Percentiles rank a stretch among this genome's conserved stretches.
Conservation (phyloP, 2,329 filamentous ascomycete genomes). For the Botrytis aclada region DNA sequence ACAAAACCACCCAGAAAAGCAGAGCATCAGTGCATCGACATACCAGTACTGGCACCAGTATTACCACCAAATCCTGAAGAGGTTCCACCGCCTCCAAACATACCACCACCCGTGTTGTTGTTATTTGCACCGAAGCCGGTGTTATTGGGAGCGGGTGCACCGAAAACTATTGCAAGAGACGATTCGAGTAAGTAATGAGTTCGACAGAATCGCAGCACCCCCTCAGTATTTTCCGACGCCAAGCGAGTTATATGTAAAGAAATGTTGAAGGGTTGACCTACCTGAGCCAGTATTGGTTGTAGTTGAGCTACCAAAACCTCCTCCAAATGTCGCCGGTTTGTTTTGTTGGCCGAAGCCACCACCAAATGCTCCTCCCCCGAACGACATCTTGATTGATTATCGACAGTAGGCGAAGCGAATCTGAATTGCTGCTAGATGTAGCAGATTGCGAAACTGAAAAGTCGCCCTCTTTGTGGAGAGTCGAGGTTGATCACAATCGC, state of each 20-base stretch:
- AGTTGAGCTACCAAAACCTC: slow-evolving; percentile 46
- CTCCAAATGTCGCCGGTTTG: slow-evolving; percentile 53
- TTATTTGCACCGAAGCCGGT: slow-evolving; percentile 42
- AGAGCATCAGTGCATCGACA: slow-evolving; percentile 35
- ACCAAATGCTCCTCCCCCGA: slow-evolving; percentile 40
- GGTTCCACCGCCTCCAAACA: slow-evolving; percentile 38
- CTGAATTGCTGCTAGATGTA: slow-evolving; percentile 11
- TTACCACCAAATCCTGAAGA: slow-evolving; percentile 37
- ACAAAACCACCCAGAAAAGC: slow-evolving; percentile 27
- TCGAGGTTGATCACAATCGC: slow-evolving; percentile 31
- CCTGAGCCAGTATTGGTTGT: slow-evolving; percentile 35
- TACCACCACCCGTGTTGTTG: slow-evolving; percentile 39
- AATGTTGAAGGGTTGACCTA: slow-evolving; percentile 32
- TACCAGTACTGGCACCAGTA: slow-evolving; percentile 39
- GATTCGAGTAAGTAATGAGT: slow-evolving; percentile 38
- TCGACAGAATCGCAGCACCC: slow-evolving; percentile 24
- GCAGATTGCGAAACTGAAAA: slow-evolving; percentile 21
- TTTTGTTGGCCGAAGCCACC: slow-evolving; percentile 60
- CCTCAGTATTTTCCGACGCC: background rate
- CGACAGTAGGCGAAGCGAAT: slow-evolving; percentile 13
- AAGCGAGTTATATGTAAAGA: background rate
- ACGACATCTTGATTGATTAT: slow-evolving; percentile 34
- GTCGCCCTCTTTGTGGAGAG: slow-evolving; percentile 21
- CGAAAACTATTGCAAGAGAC: slow-evolving; percentile 42
- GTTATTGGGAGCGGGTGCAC: slow-evolving; percentile 37